A percentile compares a stretch with the other conserved stretches of the same genome.
These are phyloP conservation scores for barrel medic (Medicago truncatula) DNA, from an alignment of 306 rosid genomes.

Conservation along the genomic window MtrunA17r5.0-ANR NC_053049.1:28327001-28327500, in stretches of 20 bases:
- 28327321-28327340: constrained; percentile 19
- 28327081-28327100: no score
- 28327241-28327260: not conserved
- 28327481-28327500: constrained; percentile 34
- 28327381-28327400: not conserved
- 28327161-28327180: accelerated
- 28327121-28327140: no score
- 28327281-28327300: constrained; percentile 27
- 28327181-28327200: not conserved
- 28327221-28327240: not conserved
- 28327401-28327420: not conserved
- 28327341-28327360: constrained; percentile 12
- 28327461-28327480: constrained; percentile 24
- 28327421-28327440: constrained; percentile 6
- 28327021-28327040: no score
- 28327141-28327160: not conserved
- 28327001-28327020: no score
- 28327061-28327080: no score
- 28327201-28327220: not conserved
- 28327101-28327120: no score
- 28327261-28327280: not conserved
- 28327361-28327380: constrained; percentile 29
- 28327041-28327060: no score
- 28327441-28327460: constrained; percentile 34
- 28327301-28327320: constrained; percentile 27